Evolutionary conservation across 2,329 filamentous ascomycete species (phyloP), one percentile per base, ranked within the genome.

Genomic region (Colletotrichum lupini): DNA sequence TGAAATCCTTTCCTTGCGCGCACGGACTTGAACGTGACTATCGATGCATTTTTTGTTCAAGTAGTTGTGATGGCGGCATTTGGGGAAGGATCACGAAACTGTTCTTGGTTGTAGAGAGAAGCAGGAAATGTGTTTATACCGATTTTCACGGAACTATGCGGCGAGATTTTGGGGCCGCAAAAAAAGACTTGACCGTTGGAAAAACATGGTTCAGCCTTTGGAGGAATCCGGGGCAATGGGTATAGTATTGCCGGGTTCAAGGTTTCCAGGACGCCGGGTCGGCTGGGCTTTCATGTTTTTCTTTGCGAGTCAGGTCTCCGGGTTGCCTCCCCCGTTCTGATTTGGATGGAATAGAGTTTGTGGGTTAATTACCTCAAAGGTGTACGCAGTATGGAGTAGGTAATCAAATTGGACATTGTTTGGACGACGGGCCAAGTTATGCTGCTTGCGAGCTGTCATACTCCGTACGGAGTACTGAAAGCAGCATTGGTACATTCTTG

Each of bases 241-340:
- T 49, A 9, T 0, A 9, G 19, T 49, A 16, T 5, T 37, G 1
- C 42, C 19, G 8, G 42, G 42, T 49, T 49, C 42, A 4, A 11
- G 26, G 19, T 22, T 24, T 22, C 52, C 8, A 26, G 28, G 32
- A 9, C 5, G 1, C 11, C 12, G 62, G 37, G 42, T 66, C 46
- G 62, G 53, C 16, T 70, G 62, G 61, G 46, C 61, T 32, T 66
- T 59, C 37, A 35, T 22, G 2, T 35, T 35, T 35, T 5, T 52
- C 8, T 37, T 14, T 3, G 28, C 63, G 68, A 71, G 68, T 71
- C 68, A 71, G 42, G 11, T 5, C 32, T 42, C 37, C 6, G 5
- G 37, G 37, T 42, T 42, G 14, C 37, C 37, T 42, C 37, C 16
- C 16, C 16, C 37, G 1, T 42, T 14, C 37, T 42, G 37, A 42